Evolutionary conservation across 2,329 filamentous ascomycete species (phyloP), one percentile per base, ranked within the genome.

Genomic region (Aciculosporium take): DNA sequence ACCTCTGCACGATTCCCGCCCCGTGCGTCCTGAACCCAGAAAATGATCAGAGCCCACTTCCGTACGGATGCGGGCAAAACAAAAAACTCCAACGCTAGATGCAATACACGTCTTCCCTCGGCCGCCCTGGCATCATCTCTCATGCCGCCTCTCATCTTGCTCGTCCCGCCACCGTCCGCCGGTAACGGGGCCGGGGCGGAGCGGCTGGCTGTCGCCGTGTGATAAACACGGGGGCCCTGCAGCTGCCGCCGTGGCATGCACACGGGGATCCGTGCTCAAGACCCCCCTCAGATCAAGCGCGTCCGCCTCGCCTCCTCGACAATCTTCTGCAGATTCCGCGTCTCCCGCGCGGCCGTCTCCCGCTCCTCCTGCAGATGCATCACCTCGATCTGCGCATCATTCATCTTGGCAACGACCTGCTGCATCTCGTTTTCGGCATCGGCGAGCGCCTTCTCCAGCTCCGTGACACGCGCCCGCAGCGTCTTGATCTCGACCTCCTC

Each of bases 381-480:
- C 35, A 91, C 84, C 61, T 88, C 82, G 48, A 89, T 83, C 63
- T 91, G 84, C 21, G 84, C 81, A 51, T 70, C 68, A 62, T 84
- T 88, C 79, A 93, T 89, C 51, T 76, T 73, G 45, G 77, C 71
- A 13, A 91, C 79, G 5, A 91, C 84, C 54, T 84, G 79, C 54
- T 85, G 77, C 81, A 91, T 88, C 61, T 89, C 84, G 36, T 68
- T 70, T 54, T 91, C 85, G 9, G 62, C 58, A 28, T 63, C 59
- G 7, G 59, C 57, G 3, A 64, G 59, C 13, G 88, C 81, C 52
- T 76, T 79, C 66, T 98, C 91, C 3, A 98, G 75, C 62, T 94
- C 86, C 43, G 76, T 67, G 7, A 96, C 84, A 46, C 82, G 79
- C 45, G 76, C 74, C 57, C 87, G 83, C 27, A 98, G 75, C 44